phyloP scores from a whole-genome alignment of 73 alveolate genomes.

The Diophrys sp. region DNA sequence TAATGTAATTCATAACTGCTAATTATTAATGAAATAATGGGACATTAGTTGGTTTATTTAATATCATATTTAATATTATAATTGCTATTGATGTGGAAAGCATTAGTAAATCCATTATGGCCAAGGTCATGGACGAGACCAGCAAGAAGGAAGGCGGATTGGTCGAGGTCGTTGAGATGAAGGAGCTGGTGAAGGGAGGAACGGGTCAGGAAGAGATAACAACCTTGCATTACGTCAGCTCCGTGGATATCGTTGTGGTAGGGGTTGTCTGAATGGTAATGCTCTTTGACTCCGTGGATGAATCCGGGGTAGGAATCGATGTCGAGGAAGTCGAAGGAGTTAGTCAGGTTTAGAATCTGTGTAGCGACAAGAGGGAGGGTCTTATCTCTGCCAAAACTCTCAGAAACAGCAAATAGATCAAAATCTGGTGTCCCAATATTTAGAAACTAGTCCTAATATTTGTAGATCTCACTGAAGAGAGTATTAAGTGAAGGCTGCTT shows the following conservation, averaged over 20 bases:
- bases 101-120: constrained; percentile 73
- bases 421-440: constrained; percentile 1
- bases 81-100: constrained; percentile 37
- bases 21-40: too few relatives aligned
- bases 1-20: too few relatives aligned
- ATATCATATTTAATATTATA: too few relatives aligned
- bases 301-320: neutral
- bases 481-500: constrained; percentile 3
- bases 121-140: constrained; percentile 74
- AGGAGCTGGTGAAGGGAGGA: constrained; percentile 27
- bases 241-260: constrained; percentile 35
- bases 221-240: constrained; percentile 12
- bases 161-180: constrained; percentile 58
- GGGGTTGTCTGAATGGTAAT: constrained; percentile 11
- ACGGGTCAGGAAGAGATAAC: constrained; percentile 1
- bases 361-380: neutral
- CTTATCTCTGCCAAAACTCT: constrained; percentile 4
- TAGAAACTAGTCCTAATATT: neutral
- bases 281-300: constrained; percentile 2
- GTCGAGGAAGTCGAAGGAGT: neutral
- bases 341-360: neutral
- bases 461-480: neutral
- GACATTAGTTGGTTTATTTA: too few relatives aligned
- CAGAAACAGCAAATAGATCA: constrained; percentile 11
- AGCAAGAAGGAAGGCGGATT: constrained; percentile 55